Base-by-base conservation (phyloP, 202 grass and related monocot species). In the Dendrocalamus latiflorus region DNA sequence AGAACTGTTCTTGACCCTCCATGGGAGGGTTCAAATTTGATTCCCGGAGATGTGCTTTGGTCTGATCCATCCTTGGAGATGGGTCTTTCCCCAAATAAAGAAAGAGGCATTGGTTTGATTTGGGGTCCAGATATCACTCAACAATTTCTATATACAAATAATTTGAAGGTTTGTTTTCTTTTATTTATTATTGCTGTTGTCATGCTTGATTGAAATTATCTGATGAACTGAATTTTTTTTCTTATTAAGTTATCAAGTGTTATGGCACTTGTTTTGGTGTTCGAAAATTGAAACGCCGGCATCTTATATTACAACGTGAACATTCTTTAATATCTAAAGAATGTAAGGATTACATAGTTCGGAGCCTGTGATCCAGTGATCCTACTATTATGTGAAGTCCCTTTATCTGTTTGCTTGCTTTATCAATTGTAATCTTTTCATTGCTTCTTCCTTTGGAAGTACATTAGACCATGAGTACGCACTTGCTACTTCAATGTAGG, bases 41-140 rank as follows among this genome's bases (percentile, higher is more conserved):
- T 98, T 61, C 96, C 93, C 2, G 96, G 96, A 64, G 96, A 98
- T 93, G 91, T 98, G 49, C 91, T 98, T 10, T 98, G 96, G 96
- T 98, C 96, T 50, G 96, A 98, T 41, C 93, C 96, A 54, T 95
- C 91, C 56, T 85, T 84, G 72, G 74, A 87, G 28, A 71, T 81
- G 50, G 96, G 96, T 37, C 83, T 98, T 83, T 88, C 96, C 11
- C 85, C 91, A 1, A 98, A 98, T 84, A 83, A 90, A n/a, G 93
- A 95, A 63, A 91, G 93, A 87, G 95, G 95, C 25, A 98, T 98
- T 16, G 95, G 95, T 53, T 93, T 98, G 74, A 59, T 98, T 76
- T 98, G 93, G 95, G 93, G 95, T 67, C 95, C 95, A 39, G 95
- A 98, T 80, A 91, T 94, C 69, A 98, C 93, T 71, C 91, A 98